Conservation (phyloP, 768 basidiomycete genomes). For the Suillus tomentosus region DNA sequence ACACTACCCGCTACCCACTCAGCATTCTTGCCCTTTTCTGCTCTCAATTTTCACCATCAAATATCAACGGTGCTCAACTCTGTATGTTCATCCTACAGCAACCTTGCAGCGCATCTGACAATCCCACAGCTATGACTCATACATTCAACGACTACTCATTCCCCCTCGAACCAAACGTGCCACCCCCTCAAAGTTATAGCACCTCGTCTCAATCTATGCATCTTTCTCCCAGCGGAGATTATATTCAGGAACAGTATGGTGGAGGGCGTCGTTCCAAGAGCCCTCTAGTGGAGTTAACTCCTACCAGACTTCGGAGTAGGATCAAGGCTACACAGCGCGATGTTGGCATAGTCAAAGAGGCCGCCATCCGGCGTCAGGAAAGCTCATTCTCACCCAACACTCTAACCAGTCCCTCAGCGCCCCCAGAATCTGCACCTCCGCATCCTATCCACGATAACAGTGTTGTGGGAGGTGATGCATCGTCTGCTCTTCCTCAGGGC, state of each 20-base stretch:
- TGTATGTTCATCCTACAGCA: background rate
- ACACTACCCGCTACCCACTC: background rate
- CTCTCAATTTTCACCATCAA: background rate
- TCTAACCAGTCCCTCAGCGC: too few relatives aligned
- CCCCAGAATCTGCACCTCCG: too few relatives aligned
- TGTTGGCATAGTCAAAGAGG: background rate
- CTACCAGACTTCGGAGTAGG: background rate
- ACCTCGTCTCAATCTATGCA: background rate
- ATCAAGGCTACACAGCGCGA: background rate
- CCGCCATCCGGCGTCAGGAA: background rate
- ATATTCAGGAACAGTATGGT: constrained; percentile 1
- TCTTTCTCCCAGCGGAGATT: background rate
- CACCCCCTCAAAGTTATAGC: background rate
- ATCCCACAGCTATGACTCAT: background rate
- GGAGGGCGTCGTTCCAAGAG: background rate
- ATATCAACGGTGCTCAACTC: background rate
- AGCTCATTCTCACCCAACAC: too few relatives aligned
- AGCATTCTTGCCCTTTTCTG: background rate
- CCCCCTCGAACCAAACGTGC: background rate
- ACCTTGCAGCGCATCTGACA: background rate
- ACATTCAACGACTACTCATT: background rate
- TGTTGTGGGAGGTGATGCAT: background rate
- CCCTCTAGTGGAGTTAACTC: background rate
- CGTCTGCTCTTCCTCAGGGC: background rate
- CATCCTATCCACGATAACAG: background rate